These are phyloP conservation scores for Entonaema liquescens DNA, from an alignment of 495 filamentous ascomycete species.

Conservation along the genomic window DNA sequence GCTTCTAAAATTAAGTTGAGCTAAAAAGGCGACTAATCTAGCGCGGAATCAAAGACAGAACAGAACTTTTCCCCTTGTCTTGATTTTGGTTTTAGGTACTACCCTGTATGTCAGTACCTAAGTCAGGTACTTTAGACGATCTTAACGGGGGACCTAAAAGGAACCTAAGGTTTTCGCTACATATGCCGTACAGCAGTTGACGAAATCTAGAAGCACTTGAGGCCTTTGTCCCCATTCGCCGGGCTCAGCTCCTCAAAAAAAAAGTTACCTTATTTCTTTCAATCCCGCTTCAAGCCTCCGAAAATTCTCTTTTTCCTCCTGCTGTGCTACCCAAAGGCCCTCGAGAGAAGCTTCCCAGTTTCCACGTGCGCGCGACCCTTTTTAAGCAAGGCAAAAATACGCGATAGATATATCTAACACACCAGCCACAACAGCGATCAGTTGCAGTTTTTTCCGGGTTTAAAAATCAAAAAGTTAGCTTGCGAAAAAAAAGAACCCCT, in stretches of 20 bases:
- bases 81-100: too few species aligned
- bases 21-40: slow-evolving; percentile 14
- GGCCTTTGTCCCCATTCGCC: background rate
- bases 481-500: slow-evolving; percentile 8
- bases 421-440: slow-evolving; percentile 13
- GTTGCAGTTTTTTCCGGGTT: too few species aligned
- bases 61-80: slow-evolving; percentile 23
- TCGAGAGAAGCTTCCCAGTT: background rate
- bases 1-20: slow-evolving; percentile 7
- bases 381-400: background rate
- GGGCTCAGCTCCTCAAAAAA: background rate
- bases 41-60: slow-evolving; percentile 14
- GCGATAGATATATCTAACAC: background rate
- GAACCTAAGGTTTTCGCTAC: background rate
- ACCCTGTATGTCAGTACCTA: too few species aligned
- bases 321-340: slow-evolving; percentile 2
- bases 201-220: slow-evolving; percentile 2
- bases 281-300: background rate
- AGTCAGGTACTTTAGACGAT: slow-evolving; percentile 4
- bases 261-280: background rate
- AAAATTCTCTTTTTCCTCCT: background rate
- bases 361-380: slow-evolving; percentile 21
- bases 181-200: background rate
- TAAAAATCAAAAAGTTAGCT: slow-evolving; percentile 7
- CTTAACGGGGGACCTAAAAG: slow-evolving; percentile 2